These are phyloP conservation scores for Dunaliella sp. DNA, from an alignment of 139 green algal species.

Conservation along the genomic window DNA sequence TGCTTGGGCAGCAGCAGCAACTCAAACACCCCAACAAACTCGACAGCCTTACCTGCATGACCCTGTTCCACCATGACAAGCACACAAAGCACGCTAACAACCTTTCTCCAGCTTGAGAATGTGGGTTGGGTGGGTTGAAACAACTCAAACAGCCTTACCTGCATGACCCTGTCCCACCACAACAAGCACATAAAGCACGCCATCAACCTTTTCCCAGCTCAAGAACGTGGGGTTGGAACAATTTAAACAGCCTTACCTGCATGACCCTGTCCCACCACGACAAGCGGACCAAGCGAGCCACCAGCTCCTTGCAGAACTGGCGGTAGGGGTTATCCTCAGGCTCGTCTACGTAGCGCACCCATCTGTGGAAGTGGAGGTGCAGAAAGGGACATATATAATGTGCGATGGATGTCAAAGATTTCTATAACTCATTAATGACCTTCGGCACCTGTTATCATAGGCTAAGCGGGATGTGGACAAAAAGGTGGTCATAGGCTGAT, in stretches of 20 bases:
- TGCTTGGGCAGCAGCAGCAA: too few relatives aligned
- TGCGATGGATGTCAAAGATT: too few relatives aligned
- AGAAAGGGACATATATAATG: too few relatives aligned
- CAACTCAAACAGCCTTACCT: neutral
- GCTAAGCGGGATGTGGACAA: too few relatives aligned
- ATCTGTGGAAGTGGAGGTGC: conserved; percentile 22
- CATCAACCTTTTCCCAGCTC: neutral
- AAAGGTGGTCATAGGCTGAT: too few relatives aligned
- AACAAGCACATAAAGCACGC: neutral
- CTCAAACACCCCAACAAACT: too few relatives aligned
- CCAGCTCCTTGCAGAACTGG: conserved; percentile 58
- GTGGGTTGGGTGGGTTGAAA: too few relatives aligned
- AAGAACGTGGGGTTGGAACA: neutral
- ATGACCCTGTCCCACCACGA: conserved; percentile 50
- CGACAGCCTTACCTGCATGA: neutral
- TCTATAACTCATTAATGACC: too few relatives aligned
- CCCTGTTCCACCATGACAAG: neutral
- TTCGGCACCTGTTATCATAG: too few relatives aligned
- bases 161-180: neutral
- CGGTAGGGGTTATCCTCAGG: conserved; percentile 66
- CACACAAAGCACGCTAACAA: neutral
- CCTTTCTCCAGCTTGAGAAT: too few relatives aligned
- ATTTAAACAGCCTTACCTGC: conserved; percentile 11
- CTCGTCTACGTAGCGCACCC: conserved; percentile 55
- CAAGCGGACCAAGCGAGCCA: conserved; percentile 69